Percentiles rank a stretch among this genome's conserved stretches.
Evolutionary conservation across 2,329 filamentous ascomycete species (phyloP).

Genomic region (Shiraia sp.): DNA sequence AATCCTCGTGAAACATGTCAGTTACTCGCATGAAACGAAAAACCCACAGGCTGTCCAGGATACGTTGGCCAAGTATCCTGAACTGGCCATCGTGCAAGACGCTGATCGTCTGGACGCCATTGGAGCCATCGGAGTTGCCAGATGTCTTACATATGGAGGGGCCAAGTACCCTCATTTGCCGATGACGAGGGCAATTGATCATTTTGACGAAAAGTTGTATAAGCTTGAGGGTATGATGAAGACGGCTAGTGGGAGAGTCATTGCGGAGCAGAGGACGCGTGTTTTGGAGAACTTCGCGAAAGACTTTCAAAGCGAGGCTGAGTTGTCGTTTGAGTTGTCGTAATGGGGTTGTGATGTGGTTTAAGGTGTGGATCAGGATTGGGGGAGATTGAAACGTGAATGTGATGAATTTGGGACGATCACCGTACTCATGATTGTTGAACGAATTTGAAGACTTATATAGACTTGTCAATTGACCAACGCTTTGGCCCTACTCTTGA

Average conservation of each 20-base stretch:
- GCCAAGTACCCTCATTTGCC: constrained; percentile 31
- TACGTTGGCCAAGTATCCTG: constrained; percentile 69
- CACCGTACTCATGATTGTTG: too few species aligned
- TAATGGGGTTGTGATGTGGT: neutral
- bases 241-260: constrained; percentile 28
- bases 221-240: constrained; percentile 43
- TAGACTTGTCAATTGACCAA: too few species aligned
- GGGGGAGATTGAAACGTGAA: too few species aligned
- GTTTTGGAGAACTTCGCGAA: constrained; percentile 19
- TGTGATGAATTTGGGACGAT: too few species aligned
- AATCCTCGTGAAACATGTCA: constrained; percentile 73
- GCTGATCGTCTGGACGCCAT: constrained; percentile 91
- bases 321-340: constrained; percentile 18
- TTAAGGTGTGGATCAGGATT: neutral
- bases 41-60: constrained; percentile 63
- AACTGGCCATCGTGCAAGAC: constrained; percentile 86
- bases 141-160: constrained; percentile 77
- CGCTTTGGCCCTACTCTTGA: too few species aligned
- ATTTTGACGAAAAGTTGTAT: constrained; percentile 42
- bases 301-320: constrained; percentile 16
- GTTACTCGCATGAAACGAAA: constrained; percentile 73
- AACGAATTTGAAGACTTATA: too few species aligned
- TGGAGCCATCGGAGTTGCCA: constrained; percentile 80
- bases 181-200: constrained; percentile 36
- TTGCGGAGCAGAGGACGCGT: constrained; percentile 18